A percentile compares a stretch with the other conserved stretches of the same genome.
phyloP scores from a whole-genome alignment of 768 basidiomycete genomes.

The Phylloporus rhodoxanthus region DNA sequence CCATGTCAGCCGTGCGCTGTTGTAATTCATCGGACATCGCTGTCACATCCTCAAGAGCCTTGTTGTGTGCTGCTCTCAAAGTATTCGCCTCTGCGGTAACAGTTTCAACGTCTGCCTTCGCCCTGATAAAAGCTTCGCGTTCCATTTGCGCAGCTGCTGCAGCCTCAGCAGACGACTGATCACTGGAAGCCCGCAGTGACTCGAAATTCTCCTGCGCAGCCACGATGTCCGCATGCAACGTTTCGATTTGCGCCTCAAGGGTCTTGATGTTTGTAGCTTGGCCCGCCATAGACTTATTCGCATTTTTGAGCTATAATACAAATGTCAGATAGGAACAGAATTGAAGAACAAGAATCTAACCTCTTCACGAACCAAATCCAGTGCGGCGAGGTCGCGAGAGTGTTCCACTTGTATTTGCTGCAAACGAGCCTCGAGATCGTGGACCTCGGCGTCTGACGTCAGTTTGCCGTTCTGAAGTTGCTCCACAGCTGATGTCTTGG shows the following conservation, averaged over 20 bases:
- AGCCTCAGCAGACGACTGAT: slow-evolving; percentile 38
- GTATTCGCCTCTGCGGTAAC: slow-evolving; percentile 47
- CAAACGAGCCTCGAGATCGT: slow-evolving; percentile 38
- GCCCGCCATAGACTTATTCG: slow-evolving; percentile 36
- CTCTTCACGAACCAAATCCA: slow-evolving; percentile 44
- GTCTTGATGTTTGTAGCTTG: slow-evolving; percentile 43
- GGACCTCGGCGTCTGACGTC: slow-evolving; percentile 44
- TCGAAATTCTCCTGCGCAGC: slow-evolving; percentile 51
- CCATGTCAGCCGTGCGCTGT: slow-evolving; percentile 38
- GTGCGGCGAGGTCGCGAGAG: slow-evolving; percentile 21
- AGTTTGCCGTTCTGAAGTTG: slow-evolving; percentile 47
- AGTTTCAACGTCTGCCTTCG: slow-evolving; percentile 54
- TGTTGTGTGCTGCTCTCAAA: slow-evolving; percentile 45
- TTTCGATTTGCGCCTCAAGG: slow-evolving; percentile 47
- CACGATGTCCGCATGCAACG: slow-evolving; percentile 45
- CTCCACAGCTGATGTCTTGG: slow-evolving; percentile 40
- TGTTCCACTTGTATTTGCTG: slow-evolving; percentile 31
- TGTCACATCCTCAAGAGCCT: slow-evolving; percentile 43
- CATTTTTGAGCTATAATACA: slow-evolving; percentile 43
- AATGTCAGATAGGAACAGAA: slow-evolving; percentile 2
- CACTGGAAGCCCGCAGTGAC: slow-evolving; percentile 41
- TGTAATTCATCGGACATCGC: slow-evolving; percentile 44
- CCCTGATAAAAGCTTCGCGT: slow-evolving; percentile 58
- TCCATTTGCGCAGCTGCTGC: slow-evolving; percentile 52
- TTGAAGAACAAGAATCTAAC: slow-evolving; percentile 32